A percentile compares a stretch with the other conserved stretches of the same genome.
These are phyloP conservation scores for Narthecium ossifragum DNA, from an alignment of 106 monocot genomes.

Conservation along the genomic window DNA sequence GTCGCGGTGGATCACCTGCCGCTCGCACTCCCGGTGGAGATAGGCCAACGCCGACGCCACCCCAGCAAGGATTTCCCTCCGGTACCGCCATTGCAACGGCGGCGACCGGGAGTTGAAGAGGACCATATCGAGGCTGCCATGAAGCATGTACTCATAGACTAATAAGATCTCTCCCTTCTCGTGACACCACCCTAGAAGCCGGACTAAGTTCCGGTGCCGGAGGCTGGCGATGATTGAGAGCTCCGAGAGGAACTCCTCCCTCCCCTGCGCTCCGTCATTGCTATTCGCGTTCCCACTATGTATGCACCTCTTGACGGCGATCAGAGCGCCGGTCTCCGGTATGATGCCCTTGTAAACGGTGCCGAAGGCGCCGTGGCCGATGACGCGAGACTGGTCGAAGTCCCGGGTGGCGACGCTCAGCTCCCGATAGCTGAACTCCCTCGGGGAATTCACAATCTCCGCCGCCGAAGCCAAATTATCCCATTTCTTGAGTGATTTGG, in stretches of 20 bases:
- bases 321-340: conserved; percentile 65
- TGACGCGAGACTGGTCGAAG: conserved; percentile 64
- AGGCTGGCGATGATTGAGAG: conserved; percentile 95
- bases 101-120: conserved; percentile 40
- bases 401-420: conserved; percentile 52
- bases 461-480: conserved; percentile 26
- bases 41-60: conserved; percentile 96
- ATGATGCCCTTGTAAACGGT: conserved; percentile 95
- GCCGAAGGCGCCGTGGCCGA: conserved; percentile 92
- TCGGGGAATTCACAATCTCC: conserved; percentile 53
- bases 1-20: conserved; percentile 92
- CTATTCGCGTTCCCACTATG: conserved; percentile 17
- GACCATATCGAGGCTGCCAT: conserved; percentile 90
- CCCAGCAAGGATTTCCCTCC: conserved; percentile 64
- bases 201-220: conserved; percentile 80
- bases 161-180: conserved; percentile 91
- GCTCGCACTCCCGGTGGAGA: conserved; percentile 93
- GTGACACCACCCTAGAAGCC: conserved; percentile 85
- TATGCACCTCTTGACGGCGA: conserved; percentile 92
- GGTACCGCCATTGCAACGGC: conserved; percentile 59
- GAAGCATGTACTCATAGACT: conserved; percentile 93
- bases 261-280: conserved; percentile 33
- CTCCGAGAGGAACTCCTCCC: conserved; percentile 81
- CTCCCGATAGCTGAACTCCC: conserved; percentile 82
- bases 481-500: conserved; percentile 18